phyloP scores from a whole-genome alignment of 148 eudicot genomes.

The Limonium bicolor region DNA sequence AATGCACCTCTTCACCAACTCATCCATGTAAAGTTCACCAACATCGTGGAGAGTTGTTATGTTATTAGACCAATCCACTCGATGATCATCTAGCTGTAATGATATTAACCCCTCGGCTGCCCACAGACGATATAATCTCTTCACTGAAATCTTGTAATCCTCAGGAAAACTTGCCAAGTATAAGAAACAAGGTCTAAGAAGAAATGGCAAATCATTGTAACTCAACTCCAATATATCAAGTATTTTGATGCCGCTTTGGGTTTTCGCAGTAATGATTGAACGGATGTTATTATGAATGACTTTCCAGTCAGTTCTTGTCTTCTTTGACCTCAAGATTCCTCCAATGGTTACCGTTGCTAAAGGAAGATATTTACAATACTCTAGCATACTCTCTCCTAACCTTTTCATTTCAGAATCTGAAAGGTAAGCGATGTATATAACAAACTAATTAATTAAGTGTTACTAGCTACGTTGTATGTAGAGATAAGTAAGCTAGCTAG shows the following conservation, averaged over 20 bases:
- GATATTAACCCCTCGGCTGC: neutral
- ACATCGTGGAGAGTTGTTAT: neutral
- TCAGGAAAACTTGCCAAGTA: slow-evolving; percentile 1
- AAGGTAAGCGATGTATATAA: too few species aligned
- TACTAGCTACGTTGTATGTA: too few species aligned
- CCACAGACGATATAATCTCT: neutral
- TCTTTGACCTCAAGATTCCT: slow-evolving; percentile 2
- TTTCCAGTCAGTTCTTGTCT: neutral
- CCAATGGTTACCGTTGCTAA: neutral
- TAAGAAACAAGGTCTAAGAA: neutral
- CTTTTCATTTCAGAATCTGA: too few species aligned
- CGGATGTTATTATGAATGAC: neutral
- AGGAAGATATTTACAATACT: neutral
- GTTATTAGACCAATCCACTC: neutral
- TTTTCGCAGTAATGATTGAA: neutral
- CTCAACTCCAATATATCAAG: neutral
- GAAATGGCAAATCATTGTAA: neutral
- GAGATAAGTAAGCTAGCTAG: too few species aligned
- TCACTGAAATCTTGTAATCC: neutral
- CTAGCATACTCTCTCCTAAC: too few species aligned
- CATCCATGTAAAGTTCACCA: neutral
- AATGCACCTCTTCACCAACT: neutral
- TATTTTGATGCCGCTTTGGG: neutral
- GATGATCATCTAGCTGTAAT: too few species aligned
- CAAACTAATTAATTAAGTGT: too few species aligned